Evolutionary conservation across 345 rosid species (phyloP), one percentile per base, ranked within the genome.

Genomic region (Crucihimalaya himalaica): DNA sequence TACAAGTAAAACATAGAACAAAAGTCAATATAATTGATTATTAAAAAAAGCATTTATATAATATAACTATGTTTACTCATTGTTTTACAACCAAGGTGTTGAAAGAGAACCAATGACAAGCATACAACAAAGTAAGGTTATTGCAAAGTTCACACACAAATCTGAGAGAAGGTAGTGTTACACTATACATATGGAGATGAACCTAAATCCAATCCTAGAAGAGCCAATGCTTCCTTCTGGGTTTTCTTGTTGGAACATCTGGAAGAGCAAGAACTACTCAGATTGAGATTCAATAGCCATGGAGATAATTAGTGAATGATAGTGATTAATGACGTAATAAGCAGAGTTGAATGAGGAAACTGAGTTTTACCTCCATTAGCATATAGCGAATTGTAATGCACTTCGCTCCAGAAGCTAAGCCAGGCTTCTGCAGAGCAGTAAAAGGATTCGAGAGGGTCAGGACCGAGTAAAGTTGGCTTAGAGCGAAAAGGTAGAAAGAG

Each of bases 351-450:
- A 46, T 16, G 43, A 75, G 28, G 18, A 60, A 53, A 21, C 21
- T 8, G 27, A 53, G 39, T 16, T 67, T 81, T 72, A 89, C 98
- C 98, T 86, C 97, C 98, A 53, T 25, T 85, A 63, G 86, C 87
- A 71, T 93, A 93, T 25, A 93, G 58, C 1, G 98, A 93, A 75
- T 93, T 93, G 79, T 93, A 93, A 70, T 93, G 98, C 27, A 93
- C 97, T 85, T 93, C 98, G 52, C 98, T 86, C 98, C 98, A 93
- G 60, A 93, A 93, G 85, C 98, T 93, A 77, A 93, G 81, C 97
- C 98, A 93, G 37, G 88, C 46, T n/a, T 40, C 46, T 40, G 46
- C 46, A 40, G 46, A 45, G n/a, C 19, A 43, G 13, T 0, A 28
- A 8, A 54, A 27, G 21, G 12, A 47, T 14, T 60, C 2, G 8